These are phyloP conservation scores for Peniophora sp. DNA, from an alignment of 1,284 basidiomycete species.

Conservation along the genomic window DNA sequence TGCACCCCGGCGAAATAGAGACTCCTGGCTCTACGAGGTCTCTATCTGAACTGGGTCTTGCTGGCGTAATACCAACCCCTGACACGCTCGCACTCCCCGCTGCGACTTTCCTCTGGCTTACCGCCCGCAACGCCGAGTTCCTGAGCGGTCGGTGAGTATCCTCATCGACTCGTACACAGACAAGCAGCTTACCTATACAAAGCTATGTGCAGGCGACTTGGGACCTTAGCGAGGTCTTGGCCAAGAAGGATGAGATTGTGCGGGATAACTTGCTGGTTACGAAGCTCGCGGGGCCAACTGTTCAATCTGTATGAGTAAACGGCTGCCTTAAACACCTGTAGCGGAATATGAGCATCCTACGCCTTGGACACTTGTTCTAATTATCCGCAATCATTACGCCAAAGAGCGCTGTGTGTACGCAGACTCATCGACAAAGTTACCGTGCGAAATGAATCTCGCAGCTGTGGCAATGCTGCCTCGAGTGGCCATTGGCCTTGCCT, in stretches of 20 bases:
- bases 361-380: no score
- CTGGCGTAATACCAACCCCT: neutral
- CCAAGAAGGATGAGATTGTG: neutral
- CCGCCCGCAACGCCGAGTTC: neutral
- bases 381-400: no score
- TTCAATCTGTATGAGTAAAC: no score
- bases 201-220: neutral
- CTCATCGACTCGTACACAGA: no score
- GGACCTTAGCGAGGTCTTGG: neutral
- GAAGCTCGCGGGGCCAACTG: no score
- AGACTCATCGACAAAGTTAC: no score
- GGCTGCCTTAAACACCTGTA: no score
- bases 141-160: neutral
- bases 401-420: no score
- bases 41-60: neutral
- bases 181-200: neutral
- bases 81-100: neutral
- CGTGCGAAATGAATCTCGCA: no score
- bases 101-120: neutral
- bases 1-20: neutral
- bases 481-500: no score
- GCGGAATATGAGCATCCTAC: no score
- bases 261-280: neutral
- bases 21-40: neutral
- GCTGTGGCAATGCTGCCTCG: no score